Conservation (phyloP, 2,329 filamentous ascomycete genomes). For the Neofusicoccum umdonicola region DNA sequence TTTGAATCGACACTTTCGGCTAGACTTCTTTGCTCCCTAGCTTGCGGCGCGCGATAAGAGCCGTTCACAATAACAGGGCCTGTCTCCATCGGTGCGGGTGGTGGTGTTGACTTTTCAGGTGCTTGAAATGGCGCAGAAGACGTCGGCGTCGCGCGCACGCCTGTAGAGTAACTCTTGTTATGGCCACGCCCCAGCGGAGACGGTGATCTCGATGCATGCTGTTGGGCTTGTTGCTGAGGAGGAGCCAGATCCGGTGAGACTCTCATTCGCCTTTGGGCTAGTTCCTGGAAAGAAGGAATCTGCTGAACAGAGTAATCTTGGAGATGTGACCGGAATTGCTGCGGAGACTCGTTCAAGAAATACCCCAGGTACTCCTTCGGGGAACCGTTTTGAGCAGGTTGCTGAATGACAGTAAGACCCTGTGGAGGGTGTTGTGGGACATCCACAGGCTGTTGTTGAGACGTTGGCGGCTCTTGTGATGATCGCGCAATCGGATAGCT, state of each 20-base stretch:
- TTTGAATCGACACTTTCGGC: not conserved
- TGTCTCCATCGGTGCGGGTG: slow-evolving; percentile 28
- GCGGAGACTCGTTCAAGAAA: slow-evolving; percentile 45
- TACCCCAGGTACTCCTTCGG: slow-evolving; percentile 54
- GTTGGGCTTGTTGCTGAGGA: not conserved
- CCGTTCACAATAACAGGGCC: slow-evolving; percentile 42
- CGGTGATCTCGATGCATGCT: slow-evolving; percentile 42
- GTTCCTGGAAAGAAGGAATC: slow-evolving; percentile 40
- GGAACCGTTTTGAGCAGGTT: slow-evolving; percentile 30
- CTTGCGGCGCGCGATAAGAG: slow-evolving; percentile 26
- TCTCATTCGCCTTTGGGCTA: slow-evolving; percentile 40
- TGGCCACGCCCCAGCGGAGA: slow-evolving; percentile 44
- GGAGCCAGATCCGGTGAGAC: slow-evolving; percentile 39
- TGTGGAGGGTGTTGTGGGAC: not conserved
- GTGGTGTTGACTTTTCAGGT: slow-evolving; percentile 21
- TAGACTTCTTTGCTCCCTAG: slow-evolving; percentile 3
- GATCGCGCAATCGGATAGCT: slow-evolving; percentile 36
- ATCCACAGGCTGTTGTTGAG: slow-evolving; percentile 16
- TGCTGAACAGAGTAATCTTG: slow-evolving; percentile 35
- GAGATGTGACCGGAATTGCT: slow-evolving; percentile 25
- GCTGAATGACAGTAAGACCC: slow-evolving; percentile 22
- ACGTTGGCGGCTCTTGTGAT: slow-evolving; percentile 26
- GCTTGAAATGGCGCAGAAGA: slow-evolving; percentile 20
- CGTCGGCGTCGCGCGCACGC: slow-evolving; percentile 14
- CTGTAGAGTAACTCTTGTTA: slow-evolving; percentile 40